phyloP scores from a whole-genome alignment of 1,139 yeast genomes.

The Scheffersomyces stambukii region DNA sequence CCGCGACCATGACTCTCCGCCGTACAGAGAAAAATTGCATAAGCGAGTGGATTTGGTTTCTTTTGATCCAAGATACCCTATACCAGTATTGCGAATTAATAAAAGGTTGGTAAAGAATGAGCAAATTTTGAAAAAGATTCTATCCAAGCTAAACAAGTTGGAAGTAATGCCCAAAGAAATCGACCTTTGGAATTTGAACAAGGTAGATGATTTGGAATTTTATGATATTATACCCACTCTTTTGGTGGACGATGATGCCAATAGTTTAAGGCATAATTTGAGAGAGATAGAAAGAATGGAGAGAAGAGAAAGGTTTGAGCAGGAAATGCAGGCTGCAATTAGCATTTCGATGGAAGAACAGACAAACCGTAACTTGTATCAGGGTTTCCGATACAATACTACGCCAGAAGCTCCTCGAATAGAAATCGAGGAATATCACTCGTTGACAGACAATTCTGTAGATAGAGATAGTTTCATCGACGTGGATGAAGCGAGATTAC shows the following conservation, averaged over 20 bases:
- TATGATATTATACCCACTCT: slow-evolving; percentile 31
- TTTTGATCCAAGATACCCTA: slow-evolving; percentile 35
- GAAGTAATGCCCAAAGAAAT: slow-evolving; percentile 30
- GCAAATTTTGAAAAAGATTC: slow-evolving; percentile 20
- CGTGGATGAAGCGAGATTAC: no score
- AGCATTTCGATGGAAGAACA: slow-evolving; percentile 10
- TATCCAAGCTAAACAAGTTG: slow-evolving; percentile 23
- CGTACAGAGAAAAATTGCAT: slow-evolving; percentile 36
- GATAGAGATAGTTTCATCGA: no score
- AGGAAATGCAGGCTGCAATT: slow-evolving; percentile 8
- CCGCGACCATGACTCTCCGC: slow-evolving; percentile 23
- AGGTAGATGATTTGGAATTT: slow-evolving; percentile 35
- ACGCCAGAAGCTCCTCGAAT: no score
- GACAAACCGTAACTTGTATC: slow-evolving; percentile 6
- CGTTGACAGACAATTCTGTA: no score
- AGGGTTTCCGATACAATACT: slow-evolving; percentile 11
- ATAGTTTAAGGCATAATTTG: no score
- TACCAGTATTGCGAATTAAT: slow-evolving; percentile 37
- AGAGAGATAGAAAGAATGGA: slow-evolving; percentile 3
- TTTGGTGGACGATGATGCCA: slow-evolving; percentile 10
- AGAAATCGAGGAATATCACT: no score
- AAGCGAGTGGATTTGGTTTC: slow-evolving; percentile 34
- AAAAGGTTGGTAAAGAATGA: slow-evolving; percentile 26
- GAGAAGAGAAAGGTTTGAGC: slow-evolving; percentile 6
- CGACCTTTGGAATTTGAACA: slow-evolving; percentile 35